Base-by-base conservation (phyloP, 2,329 filamentous ascomycete species). In the Arachnopeziza araneosa region DNA sequence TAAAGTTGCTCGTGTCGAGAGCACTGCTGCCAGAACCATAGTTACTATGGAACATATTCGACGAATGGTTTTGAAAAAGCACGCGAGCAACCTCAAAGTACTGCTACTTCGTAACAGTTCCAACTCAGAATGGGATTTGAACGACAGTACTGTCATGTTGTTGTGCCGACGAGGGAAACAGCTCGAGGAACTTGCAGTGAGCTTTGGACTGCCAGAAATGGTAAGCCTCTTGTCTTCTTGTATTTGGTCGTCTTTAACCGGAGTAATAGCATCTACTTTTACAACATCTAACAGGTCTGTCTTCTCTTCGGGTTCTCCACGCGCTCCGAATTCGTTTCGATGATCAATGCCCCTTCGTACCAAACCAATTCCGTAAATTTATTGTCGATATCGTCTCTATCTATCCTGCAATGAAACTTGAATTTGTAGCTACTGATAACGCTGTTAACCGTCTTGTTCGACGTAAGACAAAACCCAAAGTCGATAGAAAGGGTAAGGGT, bases 81-180 rank as follows among this genome's bases (percentile, higher is more conserved):
- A 88, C 67, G 76, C 83, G 58, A 66, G 68, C 12, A 79, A 76
- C 0, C 71, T 89, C 21, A 80, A 77, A 68, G 76, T 81, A 12
- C 70, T 89, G 21, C 81, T 86, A 77, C 80, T 88, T 64, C 82
- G 83, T 67, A 85, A 87, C 64, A 77, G 84, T 55, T 69, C 73
- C 22, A 77, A 78, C 52, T 69, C 73, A 7, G 72, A 74, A 6
- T 89, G 86, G 86, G 83, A 86, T 67, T 65, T 80, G 4, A 79
- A 86, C 59, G 76, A 80, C 52, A 83, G 80, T 69, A 78, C 81
- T 0, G 77, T 82, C 59, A 72, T 79, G 57, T 71, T 84, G n/a
- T 75, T 86, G 4, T 83, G 82, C 66, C 75, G 70, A 5, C 76
- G 74, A 24, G 84, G 81, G 1, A 74, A 70, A 52, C 66, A 72